Evolutionary conservation across 2,329 filamentous ascomycete genomes (phyloP).

Genomic region (Apiospora kogelbergensis): DNA sequence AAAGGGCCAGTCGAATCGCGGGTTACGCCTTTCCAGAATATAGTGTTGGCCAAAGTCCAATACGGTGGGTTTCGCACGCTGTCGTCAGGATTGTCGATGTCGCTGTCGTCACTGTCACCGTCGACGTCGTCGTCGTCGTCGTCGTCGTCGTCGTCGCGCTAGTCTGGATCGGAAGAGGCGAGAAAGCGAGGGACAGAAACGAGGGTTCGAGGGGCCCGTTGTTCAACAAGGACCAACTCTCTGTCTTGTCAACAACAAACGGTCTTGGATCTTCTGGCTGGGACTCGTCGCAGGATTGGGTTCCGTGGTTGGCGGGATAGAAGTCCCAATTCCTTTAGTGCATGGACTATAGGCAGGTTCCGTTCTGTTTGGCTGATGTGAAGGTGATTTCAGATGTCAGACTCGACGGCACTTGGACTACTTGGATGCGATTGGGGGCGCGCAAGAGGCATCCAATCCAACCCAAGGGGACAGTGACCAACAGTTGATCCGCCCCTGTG

Average conservation of each 20-base stretch:
- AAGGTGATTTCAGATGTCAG: background rate
- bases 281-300: background rate
- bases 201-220: background rate
- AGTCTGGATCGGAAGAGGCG: conserved; percentile 12
- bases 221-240: conserved; percentile 7
- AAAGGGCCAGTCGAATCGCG: conserved; percentile 10
- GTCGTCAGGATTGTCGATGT: background rate
- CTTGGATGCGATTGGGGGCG: background rate
- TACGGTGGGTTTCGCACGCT: background rate
- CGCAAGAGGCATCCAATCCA: background rate
- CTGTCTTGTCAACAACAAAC: background rate
- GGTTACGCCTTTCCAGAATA: conserved; percentile 14
- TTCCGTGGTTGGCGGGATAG: background rate
- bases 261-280: background rate
- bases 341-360: background rate
- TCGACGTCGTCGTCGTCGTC: background rate
- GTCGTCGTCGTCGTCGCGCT: background rate
- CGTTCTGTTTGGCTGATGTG: conserved; percentile 1
- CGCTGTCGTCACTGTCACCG: background rate
- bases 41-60: no score
- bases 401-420: background rate
- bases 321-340: background rate
- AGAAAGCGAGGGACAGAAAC: conserved; percentile 20
- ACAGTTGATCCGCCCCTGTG: conserved; percentile 2
- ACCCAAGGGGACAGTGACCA: background rate